Base-by-base conservation (phyloP, 2,329 filamentous ascomycete species). In the Fusarium nisikadoi region DNA sequence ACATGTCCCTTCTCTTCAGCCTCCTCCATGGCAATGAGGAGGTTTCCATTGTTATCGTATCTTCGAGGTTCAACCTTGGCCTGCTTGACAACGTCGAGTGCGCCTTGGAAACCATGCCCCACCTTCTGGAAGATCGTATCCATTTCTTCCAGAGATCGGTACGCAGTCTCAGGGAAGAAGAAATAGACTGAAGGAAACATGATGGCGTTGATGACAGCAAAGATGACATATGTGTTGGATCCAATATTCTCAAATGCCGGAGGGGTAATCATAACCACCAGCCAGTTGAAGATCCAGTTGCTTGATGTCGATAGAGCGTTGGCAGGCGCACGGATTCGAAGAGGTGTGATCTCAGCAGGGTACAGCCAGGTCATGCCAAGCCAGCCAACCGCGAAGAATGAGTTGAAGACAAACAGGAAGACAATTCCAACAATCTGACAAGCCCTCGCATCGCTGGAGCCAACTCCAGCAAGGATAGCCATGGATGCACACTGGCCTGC, bases 141-240 rank as follows among this genome's bases (percentile, higher is more conserved):
- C 87, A 92, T 91, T 77, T 92, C 90, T 78, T 92, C 90, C 25
- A 92, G 85, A 4, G 86, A 88, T 43, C 90, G 85, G 76, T 89
- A 89, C 3, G 87, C 87, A 14, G 90, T 92, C 79, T 92, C 90
- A 1, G 90, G 90, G 80, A 88, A 91, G 83, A 90, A 90, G 80
- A 89, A 87, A 78, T 89, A 90, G 29, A 89, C 83, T 6, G 80
- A 82, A 1, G 88, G 88, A 0, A 90, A 84, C 77, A 90, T 89
- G 72, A 87, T 82, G 70, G 86, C 85, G 77, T 91, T 91, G 81
- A 92, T 90, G 49, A 90, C 85, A 16, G 90, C 90, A 75, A 92
- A 92, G 72, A 92, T 88, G 75, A 89, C 87, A 79, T 92, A 91
- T 0, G 89, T 91, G 74, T 88, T 83, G 80, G 66, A 58, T 36